Evolutionary conservation across 331 rosid species (phyloP).

Genomic region (Saraca asoca): DNA sequence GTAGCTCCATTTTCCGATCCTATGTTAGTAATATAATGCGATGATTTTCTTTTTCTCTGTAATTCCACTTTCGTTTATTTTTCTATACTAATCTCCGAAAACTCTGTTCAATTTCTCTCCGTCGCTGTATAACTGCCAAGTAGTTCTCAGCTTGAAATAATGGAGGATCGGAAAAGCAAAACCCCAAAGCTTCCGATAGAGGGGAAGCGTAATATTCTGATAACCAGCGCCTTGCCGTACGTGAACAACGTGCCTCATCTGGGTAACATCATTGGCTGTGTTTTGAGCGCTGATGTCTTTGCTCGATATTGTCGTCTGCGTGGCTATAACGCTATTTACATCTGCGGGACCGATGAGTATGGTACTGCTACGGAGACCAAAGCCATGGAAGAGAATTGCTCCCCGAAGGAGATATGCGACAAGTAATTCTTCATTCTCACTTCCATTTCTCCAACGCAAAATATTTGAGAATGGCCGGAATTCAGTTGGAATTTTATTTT

Average conservation of each 20-base stretch:
- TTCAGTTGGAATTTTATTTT: neutral
- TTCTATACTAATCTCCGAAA: too few relatives aligned
- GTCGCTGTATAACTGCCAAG: too few relatives aligned
- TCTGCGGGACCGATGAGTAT: slow-evolving; percentile 81
- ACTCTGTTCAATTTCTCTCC: too few relatives aligned
- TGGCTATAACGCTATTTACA: slow-evolving; percentile 59
- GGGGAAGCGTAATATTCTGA: slow-evolving; percentile 82
- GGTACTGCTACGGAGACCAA: slow-evolving; percentile 82
- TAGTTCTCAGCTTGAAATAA: too few relatives aligned
- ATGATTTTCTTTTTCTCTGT: too few relatives aligned
- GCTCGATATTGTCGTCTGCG: slow-evolving; percentile 69
- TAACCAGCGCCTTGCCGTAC: slow-evolving; percentile 90
- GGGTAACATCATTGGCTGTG: slow-evolving; percentile 92
- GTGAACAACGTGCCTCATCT: slow-evolving; percentile 96
- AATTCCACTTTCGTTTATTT: too few relatives aligned
- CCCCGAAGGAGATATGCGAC: slow-evolving; percentile 74
- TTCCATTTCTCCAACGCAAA: neutral
- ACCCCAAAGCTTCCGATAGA: slow-evolving; percentile 64
- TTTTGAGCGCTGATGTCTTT: slow-evolving; percentile 73
- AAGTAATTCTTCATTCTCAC: slow-evolving; percentile 44
- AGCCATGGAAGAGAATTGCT: slow-evolving; percentile 70
- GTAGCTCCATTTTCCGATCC: too few relatives aligned
- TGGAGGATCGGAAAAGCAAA: slow-evolving; percentile 9
- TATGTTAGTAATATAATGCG: too few relatives aligned
- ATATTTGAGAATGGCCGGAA: neutral